Conservation (phyloP, 2,329 filamentous ascomycete species). For the Penicillium sp. region DNA sequence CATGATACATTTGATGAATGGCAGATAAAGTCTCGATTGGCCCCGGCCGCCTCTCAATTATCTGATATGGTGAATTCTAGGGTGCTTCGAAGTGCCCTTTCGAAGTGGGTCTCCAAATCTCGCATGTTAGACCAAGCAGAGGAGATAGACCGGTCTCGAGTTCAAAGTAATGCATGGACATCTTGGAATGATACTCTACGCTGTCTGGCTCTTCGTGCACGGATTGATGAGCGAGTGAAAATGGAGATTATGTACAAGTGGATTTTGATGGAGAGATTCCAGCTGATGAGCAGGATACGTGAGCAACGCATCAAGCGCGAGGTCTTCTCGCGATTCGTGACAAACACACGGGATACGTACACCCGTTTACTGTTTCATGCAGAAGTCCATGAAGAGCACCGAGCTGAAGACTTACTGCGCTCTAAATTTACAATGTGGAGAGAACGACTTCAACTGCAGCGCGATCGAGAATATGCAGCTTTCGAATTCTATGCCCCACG, state of each 20-base stretch:
- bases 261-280: conserved; percentile 52
- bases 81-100: conserved; percentile 48
- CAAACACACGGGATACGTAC: conserved; percentile 39
- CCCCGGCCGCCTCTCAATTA: conserved; percentile 43
- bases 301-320: conserved; percentile 42
- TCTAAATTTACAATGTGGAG: conserved; percentile 40
- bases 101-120: conserved; percentile 50
- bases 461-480: conserved; percentile 42
- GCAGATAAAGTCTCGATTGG: conserved; percentile 43
- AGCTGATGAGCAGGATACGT: conserved; percentile 40
- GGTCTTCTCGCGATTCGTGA: conserved; percentile 40
- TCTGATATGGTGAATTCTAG: conserved; percentile 46
- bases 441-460: conserved; percentile 37
- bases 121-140: conserved; percentile 49
- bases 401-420: conserved; percentile 34
- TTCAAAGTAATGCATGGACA: conserved; percentile 58
- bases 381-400: conserved; percentile 34
- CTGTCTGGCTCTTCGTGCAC: conserved; percentile 50
- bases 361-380: conserved; percentile 39
- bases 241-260: conserved; percentile 60
- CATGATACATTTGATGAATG: conserved; percentile 43
- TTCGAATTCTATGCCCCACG: conserved; percentile 46
- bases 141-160: conserved; percentile 50
- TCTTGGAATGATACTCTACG: conserved; percentile 62
- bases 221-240: conserved; percentile 56